phyloP scores from a whole-genome alignment of 345 rosid genomes.

The Eucalyptus rudis region DNA sequence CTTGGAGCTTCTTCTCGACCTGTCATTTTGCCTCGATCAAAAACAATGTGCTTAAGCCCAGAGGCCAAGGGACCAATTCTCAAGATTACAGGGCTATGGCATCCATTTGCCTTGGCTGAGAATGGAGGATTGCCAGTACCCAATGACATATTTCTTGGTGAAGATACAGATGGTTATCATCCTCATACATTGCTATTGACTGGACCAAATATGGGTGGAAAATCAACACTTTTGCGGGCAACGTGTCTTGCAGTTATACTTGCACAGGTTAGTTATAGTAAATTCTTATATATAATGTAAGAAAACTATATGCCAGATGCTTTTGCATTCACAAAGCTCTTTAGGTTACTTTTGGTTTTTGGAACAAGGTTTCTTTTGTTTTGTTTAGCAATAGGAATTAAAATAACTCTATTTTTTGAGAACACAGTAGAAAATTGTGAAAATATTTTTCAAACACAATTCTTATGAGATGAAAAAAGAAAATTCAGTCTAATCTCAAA shows the following conservation, averaged over 20 bases:
- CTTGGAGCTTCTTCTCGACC: slow-evolving; percentile 64
- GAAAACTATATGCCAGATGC: neutral
- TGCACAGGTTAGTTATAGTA: slow-evolving; percentile 54
- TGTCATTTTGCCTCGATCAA: slow-evolving; percentile 38
- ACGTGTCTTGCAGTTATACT: slow-evolving; percentile 81
- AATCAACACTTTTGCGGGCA: slow-evolving; percentile 90
- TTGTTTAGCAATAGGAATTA: neutral
- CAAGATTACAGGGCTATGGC: slow-evolving; percentile 77
- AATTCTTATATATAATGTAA: neutral
- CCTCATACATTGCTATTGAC: slow-evolving; percentile 65
- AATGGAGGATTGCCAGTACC: slow-evolving; percentile 69
- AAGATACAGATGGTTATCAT: slow-evolving; percentile 25
- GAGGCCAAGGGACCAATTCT: slow-evolving; percentile 46
- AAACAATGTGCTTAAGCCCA: slow-evolving; percentile 5
- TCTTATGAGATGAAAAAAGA: neutral
- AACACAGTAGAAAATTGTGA: neutral
- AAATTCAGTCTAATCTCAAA: neutral
- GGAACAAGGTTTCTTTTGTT: neutral
- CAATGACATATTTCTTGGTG: slow-evolving; percentile 67
- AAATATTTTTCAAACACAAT: neutral
- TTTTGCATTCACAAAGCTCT: neutral
- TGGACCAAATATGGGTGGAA: slow-evolving; percentile 99
- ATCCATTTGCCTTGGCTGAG: slow-evolving; percentile 73
- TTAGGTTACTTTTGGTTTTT: neutral
- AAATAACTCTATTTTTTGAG: neutral